Base-by-base conservation (phyloP, 495 filamentous ascomycete genomes). In the Podospora pseudopauciseta region DNA sequence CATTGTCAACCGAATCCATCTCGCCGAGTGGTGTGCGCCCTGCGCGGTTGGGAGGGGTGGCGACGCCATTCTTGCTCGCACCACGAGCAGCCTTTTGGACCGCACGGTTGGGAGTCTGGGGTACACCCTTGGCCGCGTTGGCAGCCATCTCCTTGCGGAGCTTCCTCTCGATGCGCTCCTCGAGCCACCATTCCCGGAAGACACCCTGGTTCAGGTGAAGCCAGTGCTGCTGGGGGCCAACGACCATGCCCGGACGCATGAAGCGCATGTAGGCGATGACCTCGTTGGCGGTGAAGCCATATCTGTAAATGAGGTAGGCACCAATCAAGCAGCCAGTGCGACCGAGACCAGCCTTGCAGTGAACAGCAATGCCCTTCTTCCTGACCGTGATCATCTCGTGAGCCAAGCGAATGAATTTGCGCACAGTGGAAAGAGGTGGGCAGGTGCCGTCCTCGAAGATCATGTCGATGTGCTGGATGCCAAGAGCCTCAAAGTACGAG, bases 221-320 rank as follows among this genome's bases (percentile, higher is more conserved):
- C 95, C 95, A 99, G 78, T 99, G 95, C 78, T 99, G 95, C 74
- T 99, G 95, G n/a, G 95, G 95, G 0, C 95, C 95, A 39, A 99
- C 95, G 2, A 99, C 95, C 95, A 99, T 99, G 23, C 95, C 95
- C 0, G 95, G 95, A 44, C 95, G 89, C 95, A 98, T 99, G 80
- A 99, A 99, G 68, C 95, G 89, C 95, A 99, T 98, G 80, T 92
- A 99, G 5, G 95, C 91, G 79, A 99, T 99, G 72, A 97, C 87
- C 78, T 99, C 95, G 76, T 97, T 97, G 44, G 96, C 95, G 1
- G 94, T 98, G 76, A 98, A 99, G n/a, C 93, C 96, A 80, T 98
- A 89, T 65, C 93, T 86, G 80, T 99, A 99, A 73, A 99, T 97
- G 30, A 99, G 84, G 78, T 99, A 98, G 34, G 95, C 95, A 63